phyloP scores from a whole-genome alignment of 1,139 yeast species.

The Trichomonascaceae sp. region DNA sequence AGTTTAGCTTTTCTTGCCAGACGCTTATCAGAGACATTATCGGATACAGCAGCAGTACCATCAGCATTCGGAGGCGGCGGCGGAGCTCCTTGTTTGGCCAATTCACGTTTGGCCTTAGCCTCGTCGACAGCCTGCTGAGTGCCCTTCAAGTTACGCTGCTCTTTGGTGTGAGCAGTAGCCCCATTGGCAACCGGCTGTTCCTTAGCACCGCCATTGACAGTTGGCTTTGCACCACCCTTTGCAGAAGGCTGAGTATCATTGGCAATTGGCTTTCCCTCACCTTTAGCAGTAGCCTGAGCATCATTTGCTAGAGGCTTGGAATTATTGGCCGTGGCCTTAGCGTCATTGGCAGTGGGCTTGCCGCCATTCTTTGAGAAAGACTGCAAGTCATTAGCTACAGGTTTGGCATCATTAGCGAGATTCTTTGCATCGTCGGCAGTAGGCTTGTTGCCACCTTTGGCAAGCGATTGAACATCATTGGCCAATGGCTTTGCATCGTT shows the following conservation, averaged over 20 bases:
- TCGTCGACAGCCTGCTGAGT: constrained; percentile 1
- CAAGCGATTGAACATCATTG: not conserved
- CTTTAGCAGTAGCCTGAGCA: not conserved
- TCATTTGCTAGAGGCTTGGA: not conserved
- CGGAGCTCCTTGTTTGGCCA: constrained; percentile 3
- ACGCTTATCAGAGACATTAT: constrained; percentile 1
- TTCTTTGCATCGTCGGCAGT: not conserved
- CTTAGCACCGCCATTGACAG: not conserved
- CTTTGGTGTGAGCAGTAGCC: not conserved
- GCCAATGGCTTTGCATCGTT: not conserved
- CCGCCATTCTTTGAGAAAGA: not conserved
- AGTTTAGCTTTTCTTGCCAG: constrained; percentile 3
- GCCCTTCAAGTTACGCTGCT: constrained; percentile 1
- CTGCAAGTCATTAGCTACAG: no score
- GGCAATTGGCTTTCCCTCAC: not conserved
- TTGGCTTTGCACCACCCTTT: not conserved
- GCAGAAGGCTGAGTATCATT: not conserved
- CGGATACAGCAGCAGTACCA: not conserved
- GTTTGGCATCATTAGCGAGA: not conserved
- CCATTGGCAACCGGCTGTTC: not conserved
- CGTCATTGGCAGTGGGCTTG: not conserved
- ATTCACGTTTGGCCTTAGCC: not conserved
- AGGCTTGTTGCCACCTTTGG: not conserved
- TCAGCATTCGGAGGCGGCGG: constrained; percentile 6
- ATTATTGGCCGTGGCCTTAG: not conserved